Evolutionary conservation across 2,329 filamentous ascomycete genomes (phyloP).

Genomic region (Chrysoporthe deuterocubensis): DNA sequence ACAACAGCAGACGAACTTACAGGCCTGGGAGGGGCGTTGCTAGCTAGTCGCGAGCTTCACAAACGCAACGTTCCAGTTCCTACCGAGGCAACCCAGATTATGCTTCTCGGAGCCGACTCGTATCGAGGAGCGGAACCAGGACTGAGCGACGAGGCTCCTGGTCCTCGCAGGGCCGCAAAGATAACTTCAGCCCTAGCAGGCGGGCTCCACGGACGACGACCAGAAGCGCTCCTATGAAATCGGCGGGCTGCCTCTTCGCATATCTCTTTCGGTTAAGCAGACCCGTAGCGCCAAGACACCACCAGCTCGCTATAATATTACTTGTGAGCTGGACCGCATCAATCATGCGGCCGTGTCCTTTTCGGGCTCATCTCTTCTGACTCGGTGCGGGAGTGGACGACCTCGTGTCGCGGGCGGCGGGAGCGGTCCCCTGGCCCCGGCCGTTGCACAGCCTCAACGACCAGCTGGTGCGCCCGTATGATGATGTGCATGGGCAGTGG

Average conservation of each 20-base stretch:
- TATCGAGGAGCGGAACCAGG: neutral
- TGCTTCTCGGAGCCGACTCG: neutral
- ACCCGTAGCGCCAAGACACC: constrained; percentile 4
- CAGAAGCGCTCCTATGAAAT: neutral
- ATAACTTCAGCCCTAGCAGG: constrained; percentile 4
- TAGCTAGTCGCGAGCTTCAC: neutral
- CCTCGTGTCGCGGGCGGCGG: constrained; percentile 14
- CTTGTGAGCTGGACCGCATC: neutral
- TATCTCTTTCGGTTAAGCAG: constrained; percentile 1
- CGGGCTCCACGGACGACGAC: neutral
- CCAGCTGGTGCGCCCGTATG: constrained; percentile 17
- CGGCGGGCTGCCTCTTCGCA: neutral
- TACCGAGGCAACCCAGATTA: neutral
- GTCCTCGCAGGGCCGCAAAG: neutral
- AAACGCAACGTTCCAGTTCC: constrained; percentile 3
- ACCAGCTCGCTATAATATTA: constrained; percentile 6
- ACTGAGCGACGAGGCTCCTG: neutral
- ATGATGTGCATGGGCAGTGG: constrained; percentile 8
- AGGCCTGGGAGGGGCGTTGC: neutral
- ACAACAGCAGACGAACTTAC: neutral
- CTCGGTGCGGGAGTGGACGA: constrained; percentile 1
- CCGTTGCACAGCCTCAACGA: constrained; percentile 27
- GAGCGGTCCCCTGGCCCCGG: neutral
- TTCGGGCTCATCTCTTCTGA: constrained; percentile 1
- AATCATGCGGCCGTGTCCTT: neutral